Conservation (phyloP, 228 moss, liverwort and hornwort species). For the Sphagnum fallax region DNA sequence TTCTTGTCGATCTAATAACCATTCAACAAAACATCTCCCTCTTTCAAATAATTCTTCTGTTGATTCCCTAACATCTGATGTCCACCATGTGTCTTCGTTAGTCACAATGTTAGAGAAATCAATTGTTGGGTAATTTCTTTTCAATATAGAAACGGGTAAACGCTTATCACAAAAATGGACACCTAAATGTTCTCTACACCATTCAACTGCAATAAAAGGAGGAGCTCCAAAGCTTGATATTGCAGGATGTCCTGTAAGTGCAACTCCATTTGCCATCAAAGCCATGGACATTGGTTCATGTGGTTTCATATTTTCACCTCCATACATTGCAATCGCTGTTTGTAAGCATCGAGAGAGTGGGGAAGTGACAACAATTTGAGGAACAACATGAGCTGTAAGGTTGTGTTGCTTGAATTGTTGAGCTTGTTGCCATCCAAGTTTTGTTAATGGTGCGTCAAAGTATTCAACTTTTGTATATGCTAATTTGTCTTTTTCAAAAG, state of each 20-base stretch:
- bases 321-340: constrained; percentile 20
- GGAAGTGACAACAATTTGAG: constrained; percentile 21
- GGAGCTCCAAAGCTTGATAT: constrained; percentile 18
- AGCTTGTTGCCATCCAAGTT: constrained; percentile 36
- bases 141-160: constrained; percentile 20
- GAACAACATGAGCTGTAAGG: constrained; percentile 3
- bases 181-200: constrained; percentile 30
- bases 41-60: constrained; percentile 21
- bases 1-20: constrained; percentile 35
- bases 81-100: constrained; percentile 34
- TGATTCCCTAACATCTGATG: constrained; percentile 16
- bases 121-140: constrained; percentile 25
- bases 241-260: constrained; percentile 15
- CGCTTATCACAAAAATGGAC: constrained; percentile 42
- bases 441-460: constrained; percentile 35
- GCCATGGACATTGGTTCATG: constrained; percentile 8
- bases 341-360: constrained; percentile 25
- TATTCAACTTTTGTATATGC: constrained; percentile 28
- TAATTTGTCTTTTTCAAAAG: constrained; percentile 15
- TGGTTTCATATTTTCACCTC: constrained; percentile 3
- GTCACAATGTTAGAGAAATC: constrained; percentile 33
- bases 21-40: constrained; percentile 23
- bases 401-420: constrained; percentile 11
- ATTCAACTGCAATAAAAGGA: constrained; percentile 23
- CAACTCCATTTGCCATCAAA: constrained; percentile 25